Evolutionary conservation across 2,329 filamentous ascomycete species (phyloP).

Genomic region (Penicillium hordei): DNA sequence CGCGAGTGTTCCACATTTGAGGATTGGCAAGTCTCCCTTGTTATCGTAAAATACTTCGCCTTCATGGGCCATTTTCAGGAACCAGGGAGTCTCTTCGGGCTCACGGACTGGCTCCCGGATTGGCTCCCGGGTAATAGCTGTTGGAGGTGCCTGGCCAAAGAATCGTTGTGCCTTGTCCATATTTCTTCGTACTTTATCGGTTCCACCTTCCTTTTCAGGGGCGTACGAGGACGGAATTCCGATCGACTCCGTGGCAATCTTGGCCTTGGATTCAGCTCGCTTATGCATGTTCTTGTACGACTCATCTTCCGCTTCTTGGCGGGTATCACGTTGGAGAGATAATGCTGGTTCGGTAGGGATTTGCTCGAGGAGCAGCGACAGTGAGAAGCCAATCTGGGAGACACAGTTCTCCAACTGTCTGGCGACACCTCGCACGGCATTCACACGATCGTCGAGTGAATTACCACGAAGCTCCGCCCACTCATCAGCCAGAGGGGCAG

Average conservation of each 20-base stretch:
- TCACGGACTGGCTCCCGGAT: conserved; percentile 48
- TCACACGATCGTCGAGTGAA: conserved; percentile 80
- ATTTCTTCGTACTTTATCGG: conserved; percentile 44
- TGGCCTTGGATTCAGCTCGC: conserved; percentile 42
- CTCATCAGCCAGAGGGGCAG: conserved; percentile 86
- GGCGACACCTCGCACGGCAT: conserved; percentile 73
- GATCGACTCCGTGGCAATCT: conserved; percentile 41
- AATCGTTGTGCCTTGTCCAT: conserved; percentile 50
- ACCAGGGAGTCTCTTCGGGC: conserved; percentile 78
- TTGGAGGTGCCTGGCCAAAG: conserved; percentile 48
- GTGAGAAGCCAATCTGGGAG: conserved; percentile 80
- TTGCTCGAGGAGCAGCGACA: conserved; percentile 83
- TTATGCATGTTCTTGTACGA: conserved; percentile 24
- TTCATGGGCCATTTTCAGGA: conserved; percentile 81
- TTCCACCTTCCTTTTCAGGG: conserved; percentile 34
- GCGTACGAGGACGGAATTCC: conserved; percentile 45
- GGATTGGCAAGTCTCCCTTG: conserved; percentile 70
- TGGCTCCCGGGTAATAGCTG: conserved; percentile 39
- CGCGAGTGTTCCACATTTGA: conserved; percentile 85
- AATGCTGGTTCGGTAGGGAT: conserved; percentile 57
- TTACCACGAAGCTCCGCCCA: conserved; percentile 93
- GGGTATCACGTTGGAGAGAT: conserved; percentile 45
- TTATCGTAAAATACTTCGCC: conserved; percentile 85
- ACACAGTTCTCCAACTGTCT: conserved; percentile 82
- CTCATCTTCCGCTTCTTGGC: conserved; percentile 32